These are phyloP conservation scores for Colletotrichum cordylinicola DNA, from an alignment of 2,329 filamentous ascomycete genomes.

Conservation along the genomic window DNA sequence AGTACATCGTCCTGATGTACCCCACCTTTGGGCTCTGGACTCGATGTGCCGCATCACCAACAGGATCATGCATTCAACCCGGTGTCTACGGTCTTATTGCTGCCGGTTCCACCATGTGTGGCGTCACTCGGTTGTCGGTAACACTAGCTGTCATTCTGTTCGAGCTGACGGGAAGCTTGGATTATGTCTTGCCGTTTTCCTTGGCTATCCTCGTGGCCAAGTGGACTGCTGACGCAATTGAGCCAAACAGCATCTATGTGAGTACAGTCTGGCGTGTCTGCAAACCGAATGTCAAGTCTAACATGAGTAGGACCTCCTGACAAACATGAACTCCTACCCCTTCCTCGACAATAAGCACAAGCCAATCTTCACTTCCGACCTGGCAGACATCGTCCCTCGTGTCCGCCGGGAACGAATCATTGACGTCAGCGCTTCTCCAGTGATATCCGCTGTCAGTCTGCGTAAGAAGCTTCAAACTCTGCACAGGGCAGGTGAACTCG, in stretches of 20 bases:
- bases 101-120: conserved; percentile 97
- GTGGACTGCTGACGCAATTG: conserved; percentile 95
- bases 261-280: conserved; percentile 31
- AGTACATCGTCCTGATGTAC: conserved; percentile 79
- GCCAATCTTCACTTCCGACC: conserved; percentile 85
- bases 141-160: conserved; percentile 95
- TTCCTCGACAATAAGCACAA: conserved; percentile 97
- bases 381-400: conserved; percentile 85
- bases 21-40: conserved; percentile 77
- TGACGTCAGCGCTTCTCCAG: conserved; percentile 83
- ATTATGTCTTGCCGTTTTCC: conserved; percentile 95
- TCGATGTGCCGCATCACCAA: conserved; percentile 71
- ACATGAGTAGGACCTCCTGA: conserved; percentile 75
- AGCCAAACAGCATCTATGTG: conserved; percentile 92
- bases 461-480: conserved; percentile 82
- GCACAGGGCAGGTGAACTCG: conserved; percentile 86
- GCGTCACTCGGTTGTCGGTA: conserved; percentile 90
- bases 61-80: conserved; percentile 88
- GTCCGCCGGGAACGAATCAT: conserved; percentile 80
- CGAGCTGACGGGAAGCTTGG: conserved; percentile 91
- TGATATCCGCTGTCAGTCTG: conserved; percentile 78
- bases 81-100: conserved; percentile 97
- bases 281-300: conserved; percentile 23
- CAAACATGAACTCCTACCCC: conserved; percentile 96
- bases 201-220: conserved; percentile 93